Base-by-base conservation (phyloP, 306 rosid genomes). In the Senna siamea region DNA sequence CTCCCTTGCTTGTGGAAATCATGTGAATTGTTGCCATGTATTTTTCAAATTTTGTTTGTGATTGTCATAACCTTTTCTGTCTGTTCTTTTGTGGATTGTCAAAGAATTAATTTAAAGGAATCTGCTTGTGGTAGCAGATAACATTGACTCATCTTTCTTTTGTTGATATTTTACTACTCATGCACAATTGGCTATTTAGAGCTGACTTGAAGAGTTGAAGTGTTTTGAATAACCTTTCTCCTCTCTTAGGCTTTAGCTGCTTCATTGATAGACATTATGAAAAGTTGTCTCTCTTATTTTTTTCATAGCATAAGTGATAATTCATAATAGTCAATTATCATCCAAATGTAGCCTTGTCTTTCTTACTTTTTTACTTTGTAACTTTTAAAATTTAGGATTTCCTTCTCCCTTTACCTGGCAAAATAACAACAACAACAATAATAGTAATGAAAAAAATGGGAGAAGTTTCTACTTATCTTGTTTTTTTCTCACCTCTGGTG, bases 101-200 rank as follows among this genome's bases (percentile, higher is more conserved):
- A 58, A 14, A 0, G n/a, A 28, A 6, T 58, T 58, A 14, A 58
- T 14, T 14, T 7, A 2, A 20, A 64, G 12, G 37, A 64, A 43
- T 41, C 22, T 22, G 53, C 19, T 40, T 43, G 53, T 61, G 40
- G 54, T 40, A 43, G 26, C 59, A 17, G 65, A 34, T 35, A 23
- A 46, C 54, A 51, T 63, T 43, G 8, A 35, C 37, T 72, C 46
- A 32, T 59, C 69, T 18, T 46, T 18, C 41, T 41, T 41, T 9
- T 10, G 32, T 62, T 62, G 50, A 38, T 72, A 11, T 72, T 26
- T 59, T 72, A 26, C 58, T 58, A 35, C 35, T 37, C 74, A 50
- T 37, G 13, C 37, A 10, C 43, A 13, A 7, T 15, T 47, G 13
- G 28, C 20, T 46, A 26, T 66, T 47, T 47, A 28, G 57, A 4